Conservation (phyloP, 2,329 filamentous ascomycete genomes). For the Aureobasidium zeae region DNA sequence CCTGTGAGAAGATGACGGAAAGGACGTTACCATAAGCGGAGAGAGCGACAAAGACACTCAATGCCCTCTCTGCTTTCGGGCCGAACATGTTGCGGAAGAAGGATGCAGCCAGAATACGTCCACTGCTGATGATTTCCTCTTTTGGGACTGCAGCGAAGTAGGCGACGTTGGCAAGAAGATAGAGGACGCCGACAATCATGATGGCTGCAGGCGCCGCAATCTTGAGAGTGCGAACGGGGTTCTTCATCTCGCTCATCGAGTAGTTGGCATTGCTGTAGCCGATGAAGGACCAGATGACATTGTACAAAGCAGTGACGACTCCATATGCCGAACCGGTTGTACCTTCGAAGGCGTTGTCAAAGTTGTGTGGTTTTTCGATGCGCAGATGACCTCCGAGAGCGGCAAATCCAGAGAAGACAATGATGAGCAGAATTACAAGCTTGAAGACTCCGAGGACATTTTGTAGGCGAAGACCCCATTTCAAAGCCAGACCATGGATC, state of each 20-base stretch:
- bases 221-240: conserved; percentile 46
- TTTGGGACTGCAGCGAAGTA: conserved; percentile 51
- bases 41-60: conserved; percentile 57
- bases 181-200: conserved; percentile 49
- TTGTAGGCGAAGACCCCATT: conserved; percentile 59
- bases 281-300: conserved; percentile 62
- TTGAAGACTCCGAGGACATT: conserved; percentile 59
- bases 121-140: conserved; percentile 36
- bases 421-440: conserved; percentile 55
- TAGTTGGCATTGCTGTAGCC: conserved; percentile 61
- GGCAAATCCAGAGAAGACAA: conserved; percentile 52
- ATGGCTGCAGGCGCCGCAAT: conserved; percentile 51
- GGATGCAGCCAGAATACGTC: conserved; percentile 46
- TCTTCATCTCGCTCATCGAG: conserved; percentile 53
- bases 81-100: conserved; percentile 52
- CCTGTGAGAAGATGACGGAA: conserved; percentile 59
- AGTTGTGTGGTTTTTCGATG: conserved; percentile 54
- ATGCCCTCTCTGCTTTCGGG: conserved; percentile 44
- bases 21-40: conserved; percentile 46
- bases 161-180: conserved; percentile 35
- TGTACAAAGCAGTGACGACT: conserved; percentile 61
- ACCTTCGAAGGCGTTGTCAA: conserved; percentile 54
- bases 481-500: conserved; percentile 54
- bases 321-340: conserved; percentile 58
- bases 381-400: conserved; percentile 45